Percentiles rank a stretch among this genome's conserved stretches.
These are phyloP conservation scores for Akanthomyces uredinophilus DNA, from an alignment of 2,329 filamentous ascomycete genomes.

Conservation along the genomic window DNA sequence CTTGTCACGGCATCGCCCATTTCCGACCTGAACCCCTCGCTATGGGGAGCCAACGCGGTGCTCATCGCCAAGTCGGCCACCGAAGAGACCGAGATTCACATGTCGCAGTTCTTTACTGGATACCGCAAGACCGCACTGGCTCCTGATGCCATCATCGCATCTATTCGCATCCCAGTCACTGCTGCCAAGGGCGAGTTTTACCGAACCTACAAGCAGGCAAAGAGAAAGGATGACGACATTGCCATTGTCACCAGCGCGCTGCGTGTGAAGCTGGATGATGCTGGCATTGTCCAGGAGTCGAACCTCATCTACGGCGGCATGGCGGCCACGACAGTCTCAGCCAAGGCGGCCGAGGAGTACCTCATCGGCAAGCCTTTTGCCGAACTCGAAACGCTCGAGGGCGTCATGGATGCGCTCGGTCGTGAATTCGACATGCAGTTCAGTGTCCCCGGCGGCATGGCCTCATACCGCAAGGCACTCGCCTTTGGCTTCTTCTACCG, in stretches of 20 bases:
- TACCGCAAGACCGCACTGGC: conserved; percentile 82
- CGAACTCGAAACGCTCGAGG: conserved; percentile 78
- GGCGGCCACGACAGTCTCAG: conserved; percentile 86
- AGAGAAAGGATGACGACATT: conserved; percentile 96
- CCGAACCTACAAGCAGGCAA: conserved; percentile 90
- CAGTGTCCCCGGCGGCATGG: conserved; percentile 94
- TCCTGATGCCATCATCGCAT: conserved; percentile 76
- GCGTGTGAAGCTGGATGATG: conserved; percentile 64
- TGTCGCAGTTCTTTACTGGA: conserved; percentile 87
- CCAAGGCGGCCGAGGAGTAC: conserved; percentile 70
- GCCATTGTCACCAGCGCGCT: conserved; percentile 91
- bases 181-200: conserved; percentile 74
- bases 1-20: conserved; percentile 92
- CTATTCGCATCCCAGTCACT: conserved; percentile 78
- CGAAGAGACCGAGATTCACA: conserved; percentile 77
- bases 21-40: conserved; percentile 90
- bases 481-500: conserved; percentile 94
- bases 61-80: conserved; percentile 73
- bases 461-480: conserved; percentile 85
- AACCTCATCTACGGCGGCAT: conserved; percentile 91
- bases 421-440: conserved; percentile 84
- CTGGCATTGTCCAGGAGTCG: conserved; percentile 65
- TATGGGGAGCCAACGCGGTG: conserved; percentile 80
- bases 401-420: conserved; percentile 83
- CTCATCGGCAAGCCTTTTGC: conserved; percentile 74